Base-by-base conservation (phyloP, 257 asterid genomes). In the Solanum rostratum region DNA sequence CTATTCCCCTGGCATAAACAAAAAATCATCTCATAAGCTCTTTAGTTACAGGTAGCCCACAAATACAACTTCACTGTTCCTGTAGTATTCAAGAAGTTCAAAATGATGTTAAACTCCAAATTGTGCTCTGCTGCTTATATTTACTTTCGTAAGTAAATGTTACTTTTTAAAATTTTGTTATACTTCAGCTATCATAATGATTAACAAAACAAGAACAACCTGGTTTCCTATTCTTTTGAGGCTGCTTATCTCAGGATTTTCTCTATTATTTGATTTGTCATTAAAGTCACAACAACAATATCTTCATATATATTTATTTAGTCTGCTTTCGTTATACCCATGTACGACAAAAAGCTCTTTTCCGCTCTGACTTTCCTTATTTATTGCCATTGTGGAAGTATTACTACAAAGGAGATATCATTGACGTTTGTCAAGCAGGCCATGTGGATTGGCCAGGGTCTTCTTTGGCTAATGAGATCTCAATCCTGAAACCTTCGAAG, bases 1-100 rank as follows among this genome's bases (percentile, higher is more conserved):
- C 92, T 92, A 85, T 91, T 87, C 39, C 91, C 97, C 98, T 97
- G 90, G 57, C 83, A 88, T 83, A 57, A 68, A 29, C 84, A 62
- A 0, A 15, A 49, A 66, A 83, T 49, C 82, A 78, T 27, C 45
- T 50, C 24, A 33, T 49, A 8, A 16, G 24, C 59, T 74, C 81
- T 74, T n/a, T 15, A 74, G 60, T 27, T 24, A n/a, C 11, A 49
- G 81, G 22, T 16, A 49, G 43, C 82, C 62, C 81, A 76, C 12
- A 4, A 49, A 46, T 76, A 76, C 24, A 49, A 49, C n/a, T 22
- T 22, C 14, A 24, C 46, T 50, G 18, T 49, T 49, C 82, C 27
- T 49, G 82, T 15, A 50, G 82, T 49, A 24, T 50, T 50, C 24
- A 45, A 49, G 45, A 49, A 50, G 63, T 27, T n/a, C 81, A 74